Base-by-base conservation (phyloP, 108 stramenopile species). In the Chaetoceros muelleri region DNA sequence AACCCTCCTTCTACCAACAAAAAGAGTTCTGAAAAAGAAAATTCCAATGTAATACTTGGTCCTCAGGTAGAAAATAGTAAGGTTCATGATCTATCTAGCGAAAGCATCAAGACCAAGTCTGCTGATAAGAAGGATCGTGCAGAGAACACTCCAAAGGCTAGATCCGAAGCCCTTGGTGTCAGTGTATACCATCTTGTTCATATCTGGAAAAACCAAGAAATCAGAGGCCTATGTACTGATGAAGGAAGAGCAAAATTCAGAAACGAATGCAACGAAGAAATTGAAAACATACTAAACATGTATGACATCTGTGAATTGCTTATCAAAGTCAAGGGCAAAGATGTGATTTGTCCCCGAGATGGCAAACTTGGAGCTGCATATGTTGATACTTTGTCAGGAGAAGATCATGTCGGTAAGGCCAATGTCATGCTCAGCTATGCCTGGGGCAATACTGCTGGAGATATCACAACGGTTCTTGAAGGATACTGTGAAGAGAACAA, bases 361-460 rank as follows among this genome's bases (percentile, higher is more conserved):
- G 34, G 34, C 8, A 40, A 40, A 13, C 8, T 40, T 40, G 34
- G 34, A 13, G 34, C 34, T 10, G 34, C 34, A 13, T 40, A 40
- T 40, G 34, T 40, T 10, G 34, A 40, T 40, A 10, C 8, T 40
- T 13, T 40, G 8, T 5, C 5, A 13, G 34, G 34, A 5, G 34
- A 40, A 40, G 34, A 40, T 40, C 34, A 40, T 40, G 34, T 40
- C 13, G 34, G 34, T 40, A 40, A 40, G 7, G 22, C 48, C n/a
- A 49, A 8, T 5, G 7, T 22, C n/a, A 49, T 49, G 48, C 16
- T 49, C 5, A 49, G 48, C 22, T 49, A 49, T 49, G 48, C 48
- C 7, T 49, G 48, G 48, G 22, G 5, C 3, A 17, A 49, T 49
- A 49, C 40, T 5, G n/a, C n/a, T 49, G 48, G 48, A 22, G n/a